A percentile compares a stretch with the other conserved stretches of the same genome.
Evolutionary conservation across 345 rosid species (phyloP).

Genomic region (Eucalyptus erythrocorys): DNA sequence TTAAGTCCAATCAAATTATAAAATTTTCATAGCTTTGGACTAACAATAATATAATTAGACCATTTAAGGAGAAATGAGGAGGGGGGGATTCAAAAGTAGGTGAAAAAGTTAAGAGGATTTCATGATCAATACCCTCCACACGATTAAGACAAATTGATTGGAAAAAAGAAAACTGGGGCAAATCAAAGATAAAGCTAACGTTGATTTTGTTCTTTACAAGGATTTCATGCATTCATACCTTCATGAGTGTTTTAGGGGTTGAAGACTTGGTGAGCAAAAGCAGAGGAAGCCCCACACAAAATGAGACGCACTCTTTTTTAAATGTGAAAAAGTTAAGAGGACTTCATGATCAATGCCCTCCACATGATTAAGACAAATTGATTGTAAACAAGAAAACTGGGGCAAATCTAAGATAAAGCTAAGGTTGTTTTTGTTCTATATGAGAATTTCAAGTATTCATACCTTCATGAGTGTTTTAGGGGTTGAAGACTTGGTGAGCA

Average conservation of each 20-base stretch:
- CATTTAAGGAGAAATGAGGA: neutral
- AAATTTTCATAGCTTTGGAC: neutral
- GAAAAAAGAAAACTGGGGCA: neutral
- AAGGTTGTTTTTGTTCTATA: too few species aligned
- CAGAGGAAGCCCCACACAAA: neutral
- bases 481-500: too few species aligned
- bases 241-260: neutral
- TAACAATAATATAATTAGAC: too few species aligned
- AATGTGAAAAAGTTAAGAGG: neutral
- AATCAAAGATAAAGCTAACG: neutral
- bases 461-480: too few species aligned
- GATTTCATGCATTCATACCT: neutral
- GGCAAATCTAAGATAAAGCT: too few species aligned
- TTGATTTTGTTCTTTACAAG: neutral
- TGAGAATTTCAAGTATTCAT: too few species aligned
- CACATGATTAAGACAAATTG: too few species aligned
- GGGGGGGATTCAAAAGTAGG: neutral
- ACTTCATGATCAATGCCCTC: too few species aligned
- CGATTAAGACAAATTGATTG: neutral
- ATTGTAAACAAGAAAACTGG: rapidly evolving
- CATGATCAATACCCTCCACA: too few species aligned
- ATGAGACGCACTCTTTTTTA: neutral
- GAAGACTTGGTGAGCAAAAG: neutral
- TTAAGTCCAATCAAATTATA: neutral
- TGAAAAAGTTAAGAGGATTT: neutral